Conservation (phyloP, 257 asterid genomes). For the Schizonepeta tenuifolia region DNA sequence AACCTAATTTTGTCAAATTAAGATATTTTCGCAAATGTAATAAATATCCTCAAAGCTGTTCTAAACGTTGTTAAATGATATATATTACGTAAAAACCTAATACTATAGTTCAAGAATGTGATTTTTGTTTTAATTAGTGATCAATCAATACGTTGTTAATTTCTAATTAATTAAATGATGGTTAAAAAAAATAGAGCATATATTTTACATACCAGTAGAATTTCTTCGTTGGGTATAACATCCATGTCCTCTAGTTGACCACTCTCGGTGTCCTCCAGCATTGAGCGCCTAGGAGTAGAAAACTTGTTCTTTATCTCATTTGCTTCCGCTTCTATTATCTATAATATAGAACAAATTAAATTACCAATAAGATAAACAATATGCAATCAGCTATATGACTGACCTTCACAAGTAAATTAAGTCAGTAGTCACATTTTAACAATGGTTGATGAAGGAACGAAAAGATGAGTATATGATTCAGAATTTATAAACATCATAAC, state of each 20-base stretch:
- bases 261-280: conserved; percentile 81
- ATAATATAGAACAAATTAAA: conserved; percentile 14
- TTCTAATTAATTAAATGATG: conserved; percentile 15
- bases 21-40: not conserved
- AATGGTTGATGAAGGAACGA: not conserved
- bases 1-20: conserved; percentile 7
- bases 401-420: conserved; percentile 19
- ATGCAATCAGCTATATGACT: conserved; percentile 18
- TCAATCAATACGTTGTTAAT: conserved; percentile 18
- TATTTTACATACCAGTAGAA: conserved; percentile 66
- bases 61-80: not conserved
- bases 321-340: conserved; percentile 92
- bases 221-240: conserved; percentile 93
- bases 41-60: not conserved
- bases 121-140: conserved; percentile 12
- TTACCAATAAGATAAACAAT: conserved; percentile 21
- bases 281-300: conserved; percentile 84
- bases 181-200: conserved; percentile 23
- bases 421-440: conserved; percentile 21
- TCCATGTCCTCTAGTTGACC: conserved; percentile 90
- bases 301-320: conserved; percentile 85
- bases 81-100: not conserved
- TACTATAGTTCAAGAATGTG: too few relatives aligned
- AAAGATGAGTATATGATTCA: conserved; percentile 6
- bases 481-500: not conserved